These are phyloP conservation scores for Coleophoma crateriformis DNA, from an alignment of 2,329 filamentous ascomycete genomes.

Conservation along the genomic window DNA sequence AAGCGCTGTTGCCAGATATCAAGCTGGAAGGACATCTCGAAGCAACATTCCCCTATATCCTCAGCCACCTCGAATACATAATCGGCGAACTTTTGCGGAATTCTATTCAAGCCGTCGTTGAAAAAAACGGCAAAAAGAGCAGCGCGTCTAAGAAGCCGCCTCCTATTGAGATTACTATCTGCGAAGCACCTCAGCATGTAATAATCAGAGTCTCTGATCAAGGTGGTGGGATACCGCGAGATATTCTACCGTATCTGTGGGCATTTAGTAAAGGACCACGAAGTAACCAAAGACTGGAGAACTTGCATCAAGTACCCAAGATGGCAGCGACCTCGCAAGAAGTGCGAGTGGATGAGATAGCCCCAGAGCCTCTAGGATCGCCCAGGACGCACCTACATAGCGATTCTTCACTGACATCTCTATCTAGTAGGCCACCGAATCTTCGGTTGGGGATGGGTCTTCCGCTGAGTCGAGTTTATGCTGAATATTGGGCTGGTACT, in stretches of 20 bases:
- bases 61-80: slow-evolving; percentile 95
- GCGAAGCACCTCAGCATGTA: slow-evolving; percentile 89
- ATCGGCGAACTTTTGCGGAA: slow-evolving; percentile 92
- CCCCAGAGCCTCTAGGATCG: slow-evolving; percentile 1
- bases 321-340: slow-evolving; percentile 94
- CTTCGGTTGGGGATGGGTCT: slow-evolving; percentile 87
- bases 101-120: slow-evolving; percentile 87
- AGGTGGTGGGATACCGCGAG: slow-evolving; percentile 83
- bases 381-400: not conserved
- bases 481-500: slow-evolving; percentile 95
- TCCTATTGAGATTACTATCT: slow-evolving; percentile 90
- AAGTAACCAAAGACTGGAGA: slow-evolving; percentile 71
- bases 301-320: slow-evolving; percentile 79
- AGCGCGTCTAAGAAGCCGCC: slow-evolving; percentile 44
- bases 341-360: slow-evolving; percentile 46
- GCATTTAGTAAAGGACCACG: slow-evolving; percentile 92
- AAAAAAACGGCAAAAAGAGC: slow-evolving; percentile 49
- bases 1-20: slow-evolving; percentile 72
- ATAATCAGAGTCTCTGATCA: slow-evolving; percentile 95
- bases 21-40: slow-evolving; percentile 77
- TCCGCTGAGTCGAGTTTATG: slow-evolving; percentile 89
- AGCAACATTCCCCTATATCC: slow-evolving; percentile 92
- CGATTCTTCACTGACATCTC: slow-evolving; percentile 61
- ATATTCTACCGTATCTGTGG: slow-evolving; percentile 87
- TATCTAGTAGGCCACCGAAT: slow-evolving; percentile 80